A percentile compares a stretch with the other conserved stretches of the same genome.
Conservation (phyloP, 1,284 basidiomycete species). For the Cutaneotrichosporon sp. region DNA sequence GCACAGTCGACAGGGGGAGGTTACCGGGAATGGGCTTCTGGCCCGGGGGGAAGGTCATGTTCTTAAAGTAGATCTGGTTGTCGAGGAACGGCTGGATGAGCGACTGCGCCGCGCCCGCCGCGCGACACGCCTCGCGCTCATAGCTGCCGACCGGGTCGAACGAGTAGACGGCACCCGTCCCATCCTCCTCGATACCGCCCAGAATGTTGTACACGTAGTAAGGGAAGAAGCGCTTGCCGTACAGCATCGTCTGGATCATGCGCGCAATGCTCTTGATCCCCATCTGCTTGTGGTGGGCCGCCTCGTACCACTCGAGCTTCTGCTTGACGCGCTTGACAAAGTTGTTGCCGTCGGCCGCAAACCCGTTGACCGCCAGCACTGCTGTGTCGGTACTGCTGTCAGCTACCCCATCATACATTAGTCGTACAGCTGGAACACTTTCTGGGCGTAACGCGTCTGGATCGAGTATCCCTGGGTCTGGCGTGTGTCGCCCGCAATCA, state of each 20-base stretch:
- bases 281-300: conserved; percentile 92
- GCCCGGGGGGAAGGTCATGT: conserved; percentile 59
- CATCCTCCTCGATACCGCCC: conserved; percentile 89
- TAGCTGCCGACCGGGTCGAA: conserved; percentile 96
- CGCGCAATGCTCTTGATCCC: conserved; percentile 86
- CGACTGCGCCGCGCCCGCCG: conserved; percentile 84
- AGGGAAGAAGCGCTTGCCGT: conserved; percentile 89
- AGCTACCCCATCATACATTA: neutral
- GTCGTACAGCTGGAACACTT: conserved; percentile 55
- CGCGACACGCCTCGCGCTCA: conserved; percentile 89
- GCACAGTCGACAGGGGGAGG: conserved; percentile 73
- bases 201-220: conserved; percentile 96
- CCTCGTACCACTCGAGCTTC: conserved; percentile 92
- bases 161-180: conserved; percentile 90
- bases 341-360: conserved; percentile 91
- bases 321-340: conserved; percentile 93
- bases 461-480: conserved; percentile 93
- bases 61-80: conserved; percentile 98
- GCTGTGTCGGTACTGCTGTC: conserved; percentile 77
- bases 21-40: conserved; percentile 68
- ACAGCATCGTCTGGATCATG: conserved; percentile 93
- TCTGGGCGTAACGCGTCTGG: conserved; percentile 90
- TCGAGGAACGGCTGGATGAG: conserved; percentile 94
- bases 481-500: conserved; percentile 90
- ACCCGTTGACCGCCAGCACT: conserved; percentile 89